phyloP scores from a whole-genome alignment of 148 eudicot genomes.

The Drosera capensis region DNA sequence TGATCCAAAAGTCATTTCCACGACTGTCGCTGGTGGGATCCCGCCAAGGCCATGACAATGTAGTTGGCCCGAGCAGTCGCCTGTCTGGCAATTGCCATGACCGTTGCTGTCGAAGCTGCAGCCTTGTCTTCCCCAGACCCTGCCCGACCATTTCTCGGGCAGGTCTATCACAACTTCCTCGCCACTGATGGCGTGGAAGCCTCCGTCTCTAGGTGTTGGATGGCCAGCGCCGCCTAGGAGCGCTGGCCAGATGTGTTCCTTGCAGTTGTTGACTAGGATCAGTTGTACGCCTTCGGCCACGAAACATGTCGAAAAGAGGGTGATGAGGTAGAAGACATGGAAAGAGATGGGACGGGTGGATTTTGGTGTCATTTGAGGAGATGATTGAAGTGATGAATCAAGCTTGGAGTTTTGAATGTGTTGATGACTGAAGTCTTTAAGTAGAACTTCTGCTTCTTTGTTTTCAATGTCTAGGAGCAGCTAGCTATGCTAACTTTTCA shows the following conservation, averaged over 20 bases:
- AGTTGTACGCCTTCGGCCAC: conserved; percentile 55
- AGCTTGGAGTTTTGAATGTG: neutral
- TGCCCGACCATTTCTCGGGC: conserved; percentile 81
- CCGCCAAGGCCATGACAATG: conserved; percentile 61
- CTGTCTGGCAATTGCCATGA: conserved; percentile 59
- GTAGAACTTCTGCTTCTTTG: neutral
- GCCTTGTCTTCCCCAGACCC: conserved; percentile 83
- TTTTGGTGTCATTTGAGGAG: neutral
- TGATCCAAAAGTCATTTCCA: conserved; percentile 80
- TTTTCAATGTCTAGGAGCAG: too few relatives aligned
- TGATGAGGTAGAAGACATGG: neutral
- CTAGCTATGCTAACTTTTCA: too few relatives aligned
- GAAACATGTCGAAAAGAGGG: neutral
- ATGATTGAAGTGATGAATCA: neutral
- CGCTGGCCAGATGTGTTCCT: conserved; percentile 65
- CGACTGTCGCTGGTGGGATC: conserved; percentile 67
- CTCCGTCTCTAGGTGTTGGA: conserved; percentile 50
- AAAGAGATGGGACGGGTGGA: neutral
- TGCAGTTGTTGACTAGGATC: conserved; percentile 88
- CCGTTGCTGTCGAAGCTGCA: conserved; percentile 47
- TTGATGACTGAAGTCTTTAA: neutral
- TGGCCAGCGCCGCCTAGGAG: conserved; percentile 69
- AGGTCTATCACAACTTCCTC: conserved; percentile 56
- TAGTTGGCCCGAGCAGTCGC: conserved; percentile 58
- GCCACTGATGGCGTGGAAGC: conserved; percentile 50